phyloP scores from a whole-genome alignment of 116 monocot species.

The Posidonia oceanica region DNA sequence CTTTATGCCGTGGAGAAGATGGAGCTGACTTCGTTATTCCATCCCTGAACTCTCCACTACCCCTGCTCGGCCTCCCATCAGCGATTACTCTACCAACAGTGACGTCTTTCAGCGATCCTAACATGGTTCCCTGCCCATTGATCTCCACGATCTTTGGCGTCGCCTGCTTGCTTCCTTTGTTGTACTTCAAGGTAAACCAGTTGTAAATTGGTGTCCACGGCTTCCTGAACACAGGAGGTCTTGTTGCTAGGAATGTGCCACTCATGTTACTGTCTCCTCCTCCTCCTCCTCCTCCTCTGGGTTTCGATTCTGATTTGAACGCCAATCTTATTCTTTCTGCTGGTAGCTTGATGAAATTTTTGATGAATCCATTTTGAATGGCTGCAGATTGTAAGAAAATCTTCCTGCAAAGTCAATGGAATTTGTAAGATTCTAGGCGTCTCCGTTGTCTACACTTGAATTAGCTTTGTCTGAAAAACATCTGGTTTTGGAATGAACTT shows the following conservation, averaged over 20 bases:
- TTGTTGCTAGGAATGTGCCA: background rate
- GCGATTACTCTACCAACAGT: background rate
- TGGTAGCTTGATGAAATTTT: too few species aligned
- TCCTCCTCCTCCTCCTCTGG: background rate
- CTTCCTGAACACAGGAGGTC: background rate
- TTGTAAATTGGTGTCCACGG: background rate
- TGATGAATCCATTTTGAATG: too few species aligned
- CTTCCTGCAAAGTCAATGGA: too few species aligned
- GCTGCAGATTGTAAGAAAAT: too few species aligned
- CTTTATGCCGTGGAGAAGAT: background rate
- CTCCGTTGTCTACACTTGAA: too few species aligned
- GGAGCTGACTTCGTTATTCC: background rate
- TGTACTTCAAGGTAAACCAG: background rate
- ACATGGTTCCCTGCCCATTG: background rate
- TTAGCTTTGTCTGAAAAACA: too few species aligned
- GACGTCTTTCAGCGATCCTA: background rate
- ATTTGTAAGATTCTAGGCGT: too few species aligned
- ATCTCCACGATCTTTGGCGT: conserved; percentile 4
- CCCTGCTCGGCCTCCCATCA: background rate
- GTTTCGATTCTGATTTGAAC: too few species aligned
- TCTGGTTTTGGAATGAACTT: too few species aligned
- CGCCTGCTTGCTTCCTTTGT: background rate
- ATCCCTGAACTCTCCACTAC: background rate
- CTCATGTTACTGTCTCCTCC: background rate
- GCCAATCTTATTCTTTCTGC: too few species aligned